These are phyloP conservation scores for Cryphonectria naterciae DNA, from an alignment of 2,329 filamentous ascomycete genomes.

Conservation along the genomic window DNA sequence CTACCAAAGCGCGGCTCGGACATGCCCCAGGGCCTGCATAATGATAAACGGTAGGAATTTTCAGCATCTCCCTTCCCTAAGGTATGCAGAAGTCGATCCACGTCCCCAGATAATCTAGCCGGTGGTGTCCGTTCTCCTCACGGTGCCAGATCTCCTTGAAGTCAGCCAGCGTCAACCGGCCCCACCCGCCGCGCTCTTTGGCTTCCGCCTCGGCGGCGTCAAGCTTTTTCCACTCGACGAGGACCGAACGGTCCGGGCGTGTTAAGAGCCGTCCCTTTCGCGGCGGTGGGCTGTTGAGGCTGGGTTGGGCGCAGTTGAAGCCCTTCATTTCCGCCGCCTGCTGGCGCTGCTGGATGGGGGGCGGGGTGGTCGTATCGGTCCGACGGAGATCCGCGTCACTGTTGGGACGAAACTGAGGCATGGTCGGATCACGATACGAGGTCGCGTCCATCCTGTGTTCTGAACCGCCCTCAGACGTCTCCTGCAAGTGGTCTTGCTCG, in stretches of 20 bases:
- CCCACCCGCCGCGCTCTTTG: constrained; percentile 74
- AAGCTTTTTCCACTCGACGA: constrained; percentile 58
- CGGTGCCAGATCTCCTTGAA: constrained; percentile 76
- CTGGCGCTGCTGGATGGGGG: not conserved
- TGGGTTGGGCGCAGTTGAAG: constrained; percentile 23
- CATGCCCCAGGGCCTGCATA: constrained; percentile 13
- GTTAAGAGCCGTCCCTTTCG: constrained; percentile 30
- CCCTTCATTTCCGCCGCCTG: constrained; percentile 14
- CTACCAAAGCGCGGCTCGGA: not conserved
- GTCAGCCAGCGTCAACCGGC: constrained; percentile 76
- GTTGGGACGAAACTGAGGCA: constrained; percentile 72
- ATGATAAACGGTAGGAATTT: constrained; percentile 4
- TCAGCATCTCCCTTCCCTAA: constrained; percentile 38
- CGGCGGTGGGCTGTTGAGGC: constrained; percentile 34
- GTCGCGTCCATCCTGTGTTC: constrained; percentile 32
- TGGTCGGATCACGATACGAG: constrained; percentile 60
- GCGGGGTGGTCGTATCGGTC: constrained; percentile 9
- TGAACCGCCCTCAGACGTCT: constrained; percentile 13
- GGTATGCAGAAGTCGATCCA: constrained; percentile 87
- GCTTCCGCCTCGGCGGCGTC: constrained; percentile 72
- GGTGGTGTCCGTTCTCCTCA: constrained; percentile 64
- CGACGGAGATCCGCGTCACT: constrained; percentile 36
- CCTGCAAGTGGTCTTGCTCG: constrained; percentile 26
- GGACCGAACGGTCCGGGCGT: constrained; percentile 37
- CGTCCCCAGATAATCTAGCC: constrained; percentile 79